These are phyloP conservation scores for Bipolaris cookei DNA, from an alignment of 2,329 filamentous ascomycete species.

Conservation along the genomic window DNA sequence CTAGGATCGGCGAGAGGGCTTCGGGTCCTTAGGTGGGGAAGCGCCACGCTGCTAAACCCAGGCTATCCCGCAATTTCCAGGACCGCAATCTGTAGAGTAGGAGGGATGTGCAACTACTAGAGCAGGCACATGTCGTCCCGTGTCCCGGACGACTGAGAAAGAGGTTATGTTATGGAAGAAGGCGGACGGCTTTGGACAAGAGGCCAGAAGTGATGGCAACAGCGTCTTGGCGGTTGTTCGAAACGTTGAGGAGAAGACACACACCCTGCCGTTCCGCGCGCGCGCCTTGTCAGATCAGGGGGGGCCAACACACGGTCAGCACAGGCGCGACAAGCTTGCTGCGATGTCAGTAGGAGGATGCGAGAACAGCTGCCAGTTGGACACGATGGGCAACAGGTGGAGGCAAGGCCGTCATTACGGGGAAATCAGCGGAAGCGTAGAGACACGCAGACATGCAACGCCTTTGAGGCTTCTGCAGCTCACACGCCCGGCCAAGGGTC, in stretches of 20 bases:
- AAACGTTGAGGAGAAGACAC: slow-evolving; percentile 38
- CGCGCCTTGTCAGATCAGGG: slow-evolving; percentile 32
- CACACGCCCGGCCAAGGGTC: slow-evolving; percentile 48
- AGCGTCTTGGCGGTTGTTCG: slow-evolving; percentile 44
- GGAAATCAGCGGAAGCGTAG: slow-evolving; percentile 41
- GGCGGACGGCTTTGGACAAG: slow-evolving; percentile 24
- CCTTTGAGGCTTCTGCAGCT: slow-evolving; percentile 52
- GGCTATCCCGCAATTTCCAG: slow-evolving; percentile 41
- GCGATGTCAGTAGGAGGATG: slow-evolving; percentile 28
- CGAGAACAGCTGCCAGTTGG: slow-evolving; percentile 30
- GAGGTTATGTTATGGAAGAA: slow-evolving; percentile 28
- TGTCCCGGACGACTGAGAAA: slow-evolving; percentile 39
- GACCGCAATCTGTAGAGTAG: slow-evolving; percentile 33
- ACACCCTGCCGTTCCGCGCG: slow-evolving; percentile 33
- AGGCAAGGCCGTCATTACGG: slow-evolving; percentile 44
- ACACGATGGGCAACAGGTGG: slow-evolving; percentile 30
- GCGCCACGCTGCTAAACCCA: slow-evolving; percentile 45
- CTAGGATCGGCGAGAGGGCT: slow-evolving; percentile 39
- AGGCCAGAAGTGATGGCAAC: slow-evolving; percentile 34
- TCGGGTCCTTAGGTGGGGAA: slow-evolving; percentile 46
- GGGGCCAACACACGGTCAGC: slow-evolving; percentile 17
- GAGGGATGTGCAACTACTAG: slow-evolving; percentile 42
- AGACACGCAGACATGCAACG: slow-evolving; percentile 45
- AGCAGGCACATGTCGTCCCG: slow-evolving; percentile 48
- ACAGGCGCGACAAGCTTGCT: slow-evolving; percentile 32